Conservation (phyloP, 2,329 filamentous ascomycete species). For the Didymella pomorum region DNA sequence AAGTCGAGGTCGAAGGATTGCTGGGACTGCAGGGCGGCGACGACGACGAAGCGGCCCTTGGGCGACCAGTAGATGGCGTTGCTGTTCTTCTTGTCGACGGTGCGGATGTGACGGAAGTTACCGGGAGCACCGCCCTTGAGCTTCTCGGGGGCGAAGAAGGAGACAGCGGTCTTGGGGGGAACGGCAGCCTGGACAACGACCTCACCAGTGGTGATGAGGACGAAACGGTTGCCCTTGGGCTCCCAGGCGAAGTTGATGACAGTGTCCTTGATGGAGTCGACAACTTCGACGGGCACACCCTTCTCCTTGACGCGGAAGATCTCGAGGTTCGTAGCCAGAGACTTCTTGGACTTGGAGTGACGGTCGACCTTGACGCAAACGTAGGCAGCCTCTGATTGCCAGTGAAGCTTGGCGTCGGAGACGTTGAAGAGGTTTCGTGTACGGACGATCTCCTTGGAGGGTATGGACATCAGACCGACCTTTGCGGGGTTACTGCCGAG, state of each 20-base stretch:
- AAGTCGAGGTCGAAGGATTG: conserved; percentile 97
- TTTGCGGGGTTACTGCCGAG: conserved; percentile 97
- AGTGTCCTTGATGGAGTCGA: conserved; percentile 96
- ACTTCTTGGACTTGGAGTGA: conserved; percentile 99
- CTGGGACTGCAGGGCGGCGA: conserved; percentile 90
- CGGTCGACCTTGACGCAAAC: conserved; percentile 98
- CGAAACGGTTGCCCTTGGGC: conserved; percentile 95
- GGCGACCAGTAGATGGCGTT: conserved; percentile 99
- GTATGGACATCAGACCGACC: conserved; percentile 95
- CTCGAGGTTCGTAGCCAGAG: conserved; percentile 93
- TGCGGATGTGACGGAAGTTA: conserved; percentile 96
- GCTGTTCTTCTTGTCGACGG: conserved; percentile 98
- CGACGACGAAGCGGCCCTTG: conserved; percentile 90
- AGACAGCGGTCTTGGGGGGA: conserved; percentile 89
- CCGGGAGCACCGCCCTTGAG: conserved; percentile 80
- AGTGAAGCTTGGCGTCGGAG: conserved; percentile 96
- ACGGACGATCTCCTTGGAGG: conserved; percentile 91
- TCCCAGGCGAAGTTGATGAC: conserved; percentile 99
- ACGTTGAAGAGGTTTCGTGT: conserved; percentile 98
- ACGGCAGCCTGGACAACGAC: conserved; percentile 79
- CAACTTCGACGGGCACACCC: conserved; percentile 96
- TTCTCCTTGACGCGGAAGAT: conserved; percentile 98
- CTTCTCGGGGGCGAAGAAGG: conserved; percentile 98
- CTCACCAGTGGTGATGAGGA: conserved; percentile 94
- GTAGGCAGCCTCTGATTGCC: conserved; percentile 94